Evolutionary conservation across 306 rosid species (phyloP), one percentile per base, ranked within the genome.

Genomic region (Echinosophora koreensis): DNA sequence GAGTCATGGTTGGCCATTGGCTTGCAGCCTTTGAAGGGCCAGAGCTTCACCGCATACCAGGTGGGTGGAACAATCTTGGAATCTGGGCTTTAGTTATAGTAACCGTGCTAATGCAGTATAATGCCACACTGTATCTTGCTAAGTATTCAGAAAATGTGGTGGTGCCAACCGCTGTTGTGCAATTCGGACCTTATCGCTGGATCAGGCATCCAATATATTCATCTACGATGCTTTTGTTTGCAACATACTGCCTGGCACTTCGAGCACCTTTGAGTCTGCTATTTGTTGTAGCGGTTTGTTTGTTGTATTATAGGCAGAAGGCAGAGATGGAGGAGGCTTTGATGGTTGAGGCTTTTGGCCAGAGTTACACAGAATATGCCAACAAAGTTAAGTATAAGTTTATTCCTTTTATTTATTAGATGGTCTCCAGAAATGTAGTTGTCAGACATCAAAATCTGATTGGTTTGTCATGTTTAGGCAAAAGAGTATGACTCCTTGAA

Each of bases 1-100:
- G 97, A 13, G 72, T 92, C 77, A 84, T 90, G 91, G 76, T 58
- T 61, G 95, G 90, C 42, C 97, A 95, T 68, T 92, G 97, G 97
- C 87, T 95, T 65, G 97, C 97, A 7, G 98, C 98, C 49, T 92
- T 92, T 81, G 97, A 95, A 87, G 98, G 97, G 51, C 97, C 97
- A 4, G 97, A 92, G 83, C 95, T 92, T 77, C 97, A 87, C 60
- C 91, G 17, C 37, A 77, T 90, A 74, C 87, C 90, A 0, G 92
- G 97, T 7, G 91, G 92, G 62, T 88, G 92, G 97, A 88, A 63
- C 79, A 88, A 90, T 86, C 82, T 90, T 41, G 91, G 88, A 1
- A 78, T 95, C 71, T 90, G 97, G 96, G 78, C 71, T 16, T 78
- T 92, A 79, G 89, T 95, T 52, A 10, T 90, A 55, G 44, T 78